phyloP scores from a whole-genome alignment of 2,329 filamentous ascomycete species.

The Dothidotthia symphoricarpi region DNA sequence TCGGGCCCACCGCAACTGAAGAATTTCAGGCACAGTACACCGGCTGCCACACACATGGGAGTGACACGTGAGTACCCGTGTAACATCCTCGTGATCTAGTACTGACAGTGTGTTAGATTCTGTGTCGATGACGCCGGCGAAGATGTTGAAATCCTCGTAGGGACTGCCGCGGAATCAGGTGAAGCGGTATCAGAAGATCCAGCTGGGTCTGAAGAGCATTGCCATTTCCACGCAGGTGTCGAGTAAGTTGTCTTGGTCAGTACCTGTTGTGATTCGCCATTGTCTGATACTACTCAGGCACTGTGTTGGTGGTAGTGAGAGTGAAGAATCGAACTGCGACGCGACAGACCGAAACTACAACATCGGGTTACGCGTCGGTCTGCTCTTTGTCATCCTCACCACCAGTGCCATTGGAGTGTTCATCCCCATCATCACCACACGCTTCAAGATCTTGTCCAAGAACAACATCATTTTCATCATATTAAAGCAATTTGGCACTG shows the following conservation, averaged over 20 bases:
- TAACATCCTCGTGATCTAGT: not conserved
- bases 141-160: conserved; percentile 58
- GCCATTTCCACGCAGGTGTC: conserved; percentile 73
- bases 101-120: conserved; percentile 48
- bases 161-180: conserved; percentile 27
- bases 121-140: conserved; percentile 60
- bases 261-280: not conserved
- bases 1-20: conserved; percentile 55
- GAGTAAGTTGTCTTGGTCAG: conserved; percentile 55
- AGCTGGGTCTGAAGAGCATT: conserved; percentile 39
- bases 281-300: conserved; percentile 47
- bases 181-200: conserved; percentile 21
- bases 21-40: conserved; percentile 62
- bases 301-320: conserved; percentile 53
- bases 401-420: conserved; percentile 71
- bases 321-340: conserved; percentile 49
- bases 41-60: conserved; percentile 62
- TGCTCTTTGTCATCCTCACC: conserved; percentile 68
- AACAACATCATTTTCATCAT: conserved; percentile 57
- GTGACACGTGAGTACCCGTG: conserved; percentile 51
- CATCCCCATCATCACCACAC: conserved; percentile 62
- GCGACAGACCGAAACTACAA: conserved; percentile 60
- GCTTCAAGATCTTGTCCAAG: conserved; percentile 54
- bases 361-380: conserved; percentile 65
- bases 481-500: conserved; percentile 71